A percentile compares a stretch with the other conserved stretches of the same genome.
These are phyloP conservation scores for Alternaria novae-zelandiae DNA, from an alignment of 2,329 filamentous ascomycete genomes.

Conservation along the genomic window DNA sequence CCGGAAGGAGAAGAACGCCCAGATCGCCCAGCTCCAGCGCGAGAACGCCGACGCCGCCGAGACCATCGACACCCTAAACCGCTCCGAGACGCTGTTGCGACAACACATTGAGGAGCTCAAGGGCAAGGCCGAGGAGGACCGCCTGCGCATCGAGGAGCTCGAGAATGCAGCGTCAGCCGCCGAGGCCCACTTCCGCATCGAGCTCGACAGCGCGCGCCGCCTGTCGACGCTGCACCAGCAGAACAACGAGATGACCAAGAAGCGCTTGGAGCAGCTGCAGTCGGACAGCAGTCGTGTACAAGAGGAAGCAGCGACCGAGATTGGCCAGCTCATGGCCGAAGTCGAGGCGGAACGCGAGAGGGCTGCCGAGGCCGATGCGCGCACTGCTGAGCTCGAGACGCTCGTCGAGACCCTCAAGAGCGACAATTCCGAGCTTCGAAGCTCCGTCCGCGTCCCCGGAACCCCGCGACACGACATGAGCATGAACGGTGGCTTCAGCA, in stretches of 20 bases:
- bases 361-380: slow-evolving; percentile 66
- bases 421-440: slow-evolving; percentile 55
- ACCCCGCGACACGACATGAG: slow-evolving; percentile 60
- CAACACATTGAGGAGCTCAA: slow-evolving; percentile 83
- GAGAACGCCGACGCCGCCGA: slow-evolving; percentile 84
- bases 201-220: slow-evolving; percentile 80
- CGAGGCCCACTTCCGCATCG: slow-evolving; percentile 86
- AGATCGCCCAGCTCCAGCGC: slow-evolving; percentile 86
- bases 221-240: slow-evolving; percentile 83
- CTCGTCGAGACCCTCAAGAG: slow-evolving; percentile 66
- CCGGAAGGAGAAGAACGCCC: slow-evolving; percentile 91
- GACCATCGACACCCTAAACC: slow-evolving; percentile 76
- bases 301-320: slow-evolving; percentile 68
- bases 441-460: slow-evolving; percentile 49
- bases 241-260: slow-evolving; percentile 73
- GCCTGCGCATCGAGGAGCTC: slow-evolving; percentile 81
- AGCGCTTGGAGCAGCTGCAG: slow-evolving; percentile 73
- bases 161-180: slow-evolving; percentile 81
- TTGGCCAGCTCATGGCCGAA: slow-evolving; percentile 57
- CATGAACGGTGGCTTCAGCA: slow-evolving; percentile 57
- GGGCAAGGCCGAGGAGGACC: slow-evolving; percentile 83
- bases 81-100: slow-evolving; percentile 80
- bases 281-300: slow-evolving; percentile 67
- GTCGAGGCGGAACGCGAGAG: slow-evolving; percentile 62
- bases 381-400: slow-evolving; percentile 69